A percentile compares a stretch with the other conserved stretches of the same genome.
These are phyloP conservation scores for Dictyostelium citrinum DNA, from an alignment of 78 protist genomes.

Conservation along the genomic window DNA sequence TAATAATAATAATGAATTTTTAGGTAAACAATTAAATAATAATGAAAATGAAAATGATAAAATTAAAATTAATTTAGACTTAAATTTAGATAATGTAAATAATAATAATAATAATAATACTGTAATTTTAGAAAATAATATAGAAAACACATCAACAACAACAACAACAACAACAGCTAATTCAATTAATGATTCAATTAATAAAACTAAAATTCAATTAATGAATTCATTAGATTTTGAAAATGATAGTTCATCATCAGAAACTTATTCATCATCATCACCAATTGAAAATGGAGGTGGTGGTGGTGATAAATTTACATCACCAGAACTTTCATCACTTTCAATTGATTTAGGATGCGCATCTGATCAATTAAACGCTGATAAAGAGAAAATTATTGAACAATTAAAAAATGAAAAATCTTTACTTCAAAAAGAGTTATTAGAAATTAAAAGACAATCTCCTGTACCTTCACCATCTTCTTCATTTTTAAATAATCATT, in stretches of 20 bases:
- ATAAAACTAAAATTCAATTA: conserved; percentile 35
- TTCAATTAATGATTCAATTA: not conserved
- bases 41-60: not conserved
- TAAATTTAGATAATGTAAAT: not conserved
- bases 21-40: not conserved
- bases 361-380: not conserved
- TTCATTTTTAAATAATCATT: not conserved
- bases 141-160: not conserved
- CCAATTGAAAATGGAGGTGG: not conserved
- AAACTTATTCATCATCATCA: conserved; percentile 36
- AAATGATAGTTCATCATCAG: conserved; percentile 32
- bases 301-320: conserved; percentile 2
- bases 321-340: conserved; percentile 22
- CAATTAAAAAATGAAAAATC: not conserved
- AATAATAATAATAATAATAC: not conserved
- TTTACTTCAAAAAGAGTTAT: not conserved
- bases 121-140: conserved; percentile 3
- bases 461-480: not conserved
- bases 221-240: conserved; percentile 51
- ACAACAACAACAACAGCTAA: not conserved
- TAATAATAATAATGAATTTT: not conserved
- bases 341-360: conserved; percentile 6
- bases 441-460: not conserved
- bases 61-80: not conserved
- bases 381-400: not conserved